Base-by-base conservation (phyloP, 345 rosid species). In the Boechera divaricarpa region DNA sequence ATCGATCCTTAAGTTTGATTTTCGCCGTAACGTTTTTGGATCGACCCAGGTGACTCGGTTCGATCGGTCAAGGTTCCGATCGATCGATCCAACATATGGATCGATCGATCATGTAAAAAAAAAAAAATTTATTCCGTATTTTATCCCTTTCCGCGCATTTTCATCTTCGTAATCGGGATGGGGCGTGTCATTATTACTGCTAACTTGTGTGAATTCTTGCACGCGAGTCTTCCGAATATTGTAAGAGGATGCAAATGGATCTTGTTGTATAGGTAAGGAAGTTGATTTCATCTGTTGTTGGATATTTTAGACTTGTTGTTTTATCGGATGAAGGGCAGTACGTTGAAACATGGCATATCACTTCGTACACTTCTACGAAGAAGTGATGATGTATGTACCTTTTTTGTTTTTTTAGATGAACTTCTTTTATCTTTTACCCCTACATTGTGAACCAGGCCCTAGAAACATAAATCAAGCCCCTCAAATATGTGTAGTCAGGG, bases 331-430 rank as follows among this genome's bases (percentile, higher is more conserved):
- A 92, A 95, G 97, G 97, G 97, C 98, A 92, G 99, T 82, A 90
- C 98, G 77, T 81, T 85, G 83, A 95, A 87, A 83, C 94, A 95
- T 87, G 99, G 98, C 31, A 95, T 90, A 74, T 92, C 98, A 67
- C 90, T 95, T 7, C 99, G 92, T 53, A 95, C 99, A 0, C 97
- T 95, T 51, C 68, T 95, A 32, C 92, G 94, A 35, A 95, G 83
- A 77, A 95, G 98, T 65, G 65, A 85, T 18, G 21, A 18, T 18
- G 21, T 18, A 18, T 18, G 21, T 18, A 26, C 38, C 18, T 15
- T 67, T 69, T 7, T 61, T 21, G 49, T 36, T 36, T 35, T 51
- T 0, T 7, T 62, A 3, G 36, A 63, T 38, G 53, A 51, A 5
- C 13, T 0, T 36, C n/a, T 29, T 47, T 29, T 36, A 18, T 51